Evolutionary conservation across 1,284 basidiomycete species (phyloP), one percentile per base, ranked within the genome.

Genomic region (Takashimella koratensis): DNA sequence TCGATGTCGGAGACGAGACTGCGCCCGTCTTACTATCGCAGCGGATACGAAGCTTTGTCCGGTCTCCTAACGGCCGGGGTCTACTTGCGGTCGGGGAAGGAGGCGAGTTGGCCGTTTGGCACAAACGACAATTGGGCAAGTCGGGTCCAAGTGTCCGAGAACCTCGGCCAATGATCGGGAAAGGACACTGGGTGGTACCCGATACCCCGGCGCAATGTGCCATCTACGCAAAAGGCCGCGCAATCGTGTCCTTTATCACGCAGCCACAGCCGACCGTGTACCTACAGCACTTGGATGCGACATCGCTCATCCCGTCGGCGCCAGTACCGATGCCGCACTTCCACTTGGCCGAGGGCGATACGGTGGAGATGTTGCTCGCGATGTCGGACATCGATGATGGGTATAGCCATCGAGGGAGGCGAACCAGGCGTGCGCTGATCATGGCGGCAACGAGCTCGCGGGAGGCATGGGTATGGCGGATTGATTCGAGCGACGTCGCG

Each of bases 311-410:
- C 0, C 70, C 72, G 1, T 59, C 60, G 5, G 57, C 59, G 27
- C 60, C 65, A 0, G 55, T 74, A 2, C 42, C 52, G 2, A 46
- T 75, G 40, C 73, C 71, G 3, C 60, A 68, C 45, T 74, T 75
- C 43, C 11, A 55, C 4, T 59, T 65, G 12, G 52, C 54, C 6
- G 36, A 55, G 3, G 67, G 54, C 12, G 73, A 75, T 52, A 58
- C 67, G 10, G 56, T 75, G 8, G 57, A 63, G 47, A 61, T 75
- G 57, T 57, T 76, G 0, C 48, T 75, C 16, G 75, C 72, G 1
- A 65, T 75, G 2, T 75, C 74, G 2, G 71, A 76, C 58, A 71
- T 76, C 40, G 75, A 76, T 58, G 75, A 76, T 53, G 75, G 75
- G 0, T 63, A 64, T 44, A 67, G 65, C n/a, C 56, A 59, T 2